Base-by-base conservation (phyloP, 2,329 filamentous ascomycete genomes). In the Xylariaceae sp. region DNA sequence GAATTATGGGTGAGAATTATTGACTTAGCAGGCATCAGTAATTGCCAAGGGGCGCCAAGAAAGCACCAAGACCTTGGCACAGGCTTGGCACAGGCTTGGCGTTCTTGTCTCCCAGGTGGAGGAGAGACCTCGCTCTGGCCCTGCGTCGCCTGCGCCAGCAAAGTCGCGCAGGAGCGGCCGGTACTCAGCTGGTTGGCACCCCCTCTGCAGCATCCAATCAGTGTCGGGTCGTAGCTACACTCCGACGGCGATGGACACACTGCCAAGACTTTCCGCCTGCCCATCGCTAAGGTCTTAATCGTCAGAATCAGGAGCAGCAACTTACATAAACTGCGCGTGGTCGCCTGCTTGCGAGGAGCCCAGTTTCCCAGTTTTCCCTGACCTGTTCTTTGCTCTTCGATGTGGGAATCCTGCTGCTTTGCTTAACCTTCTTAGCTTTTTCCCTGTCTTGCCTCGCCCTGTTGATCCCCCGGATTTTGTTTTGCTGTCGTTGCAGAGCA, bases 211-310 rank as follows among this genome's bases (percentile, higher is more conserved):
- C 48, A 30, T 34, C 69, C 69, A 71, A 71, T 71, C 62, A 67
- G 11, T 7, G 15, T 15, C 30, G 34, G 51, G 41, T 53, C 58
- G 58, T 61, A 64, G 66, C 64, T 64, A 68, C 67, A 69, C 65
- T 61, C 63, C 61, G 64, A 63, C 64, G 61, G 63, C 63, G 59
- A 71, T 56, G 64, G 68, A 63, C 65, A 64, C 65, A 64, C 60
- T 65, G 69, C 69, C 69, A 71, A 70, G 68, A 69, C 63, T 70
- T 71, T 70, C 69, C 69, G 69, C 69, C 66, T 71, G 63, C 64
- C 62, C 65, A 71, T 67, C 64, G 67, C 65, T 65, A 68, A 69
- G 68, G 62, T 67, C 65, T 45, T 65, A 69, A 68, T 64, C 59
- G 60, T 67, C 68, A 68, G 66, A 69, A 66, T 67, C 68, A 69